Evolutionary conservation across 805 yeast genomes (phyloP), one percentile per base, ranked within the genome.

Genomic region (Barnettozyma pratensis): DNA sequence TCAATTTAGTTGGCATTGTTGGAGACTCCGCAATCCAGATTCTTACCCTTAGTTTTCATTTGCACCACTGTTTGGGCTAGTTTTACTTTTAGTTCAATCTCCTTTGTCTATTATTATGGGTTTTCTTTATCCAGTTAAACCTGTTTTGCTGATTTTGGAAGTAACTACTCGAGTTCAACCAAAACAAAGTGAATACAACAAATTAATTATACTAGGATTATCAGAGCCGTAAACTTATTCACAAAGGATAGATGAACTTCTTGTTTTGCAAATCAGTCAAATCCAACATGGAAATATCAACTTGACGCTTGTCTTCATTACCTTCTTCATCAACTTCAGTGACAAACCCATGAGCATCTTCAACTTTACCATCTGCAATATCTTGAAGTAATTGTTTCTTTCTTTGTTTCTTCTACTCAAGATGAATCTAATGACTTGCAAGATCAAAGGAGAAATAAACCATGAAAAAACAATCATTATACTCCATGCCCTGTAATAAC

Each of bases 191-290:
- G 19, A 19, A 19, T 19, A 19, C 19, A 19, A 19, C 19, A 19
- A 19, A 19, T 19, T 19, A 19, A 19, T 19, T 19, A 19, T 19
- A 19, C 3, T 3, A 19, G 19, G 19, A 19, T 19, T 19, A 19
- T 19, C 3, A 19, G 19, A 2, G 19, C 19, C 3, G 3, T 19
- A 19, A 19, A 2, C 19, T 19, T 19, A 19, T 19, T 31, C 34
- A 31, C 34, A 28, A 31, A 3, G 83, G 83, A 53, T 79, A 79
- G 27, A 79, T 74, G 51, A 77, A 79, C 19, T 67, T 59, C 54
- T 73, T 64, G 56, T 77, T 79, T 52, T 79, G 79, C 29, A 72
- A 58, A 55, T 79, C 83, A 4, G 85, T 80, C 37, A 77, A 58
- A 60, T 79, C 84, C 47, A 77, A 60, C 53, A 69, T 64, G 1